Conservation (phyloP, 83 land plant genomes). For the Thuja plicata region DNA sequence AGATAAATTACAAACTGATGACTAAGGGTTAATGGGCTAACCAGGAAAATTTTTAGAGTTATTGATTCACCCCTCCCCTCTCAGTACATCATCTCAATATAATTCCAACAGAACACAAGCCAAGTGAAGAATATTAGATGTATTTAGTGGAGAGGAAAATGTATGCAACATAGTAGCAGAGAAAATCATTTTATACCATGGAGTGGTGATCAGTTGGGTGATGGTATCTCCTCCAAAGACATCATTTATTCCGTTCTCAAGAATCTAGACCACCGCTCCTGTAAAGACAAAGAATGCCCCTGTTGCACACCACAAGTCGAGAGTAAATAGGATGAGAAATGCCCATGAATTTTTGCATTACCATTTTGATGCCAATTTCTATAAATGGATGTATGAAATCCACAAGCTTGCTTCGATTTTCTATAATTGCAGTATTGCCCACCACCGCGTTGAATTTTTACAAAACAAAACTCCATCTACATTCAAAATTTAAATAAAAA, state of each 20-base stretch:
- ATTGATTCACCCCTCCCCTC: no score
- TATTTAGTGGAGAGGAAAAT: neutral
- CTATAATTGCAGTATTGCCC: constrained; percentile 65
- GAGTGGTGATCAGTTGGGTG: neutral
- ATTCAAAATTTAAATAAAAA: neutral
- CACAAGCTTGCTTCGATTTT: constrained; percentile 48
- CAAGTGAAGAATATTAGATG: no score
- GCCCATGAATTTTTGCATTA: constrained; percentile 58
- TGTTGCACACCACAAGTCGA: constrained; percentile 43
- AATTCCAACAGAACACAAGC: neutral
- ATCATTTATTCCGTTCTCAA: no score
- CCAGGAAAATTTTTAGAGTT: no score
- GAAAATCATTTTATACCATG: constrained; percentile 24
- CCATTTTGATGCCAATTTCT: constrained; percentile 56
- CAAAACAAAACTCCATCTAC: neutral
- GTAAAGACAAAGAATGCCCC: no score
- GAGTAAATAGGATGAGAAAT: constrained; percentile 57
- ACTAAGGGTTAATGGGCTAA: no score
- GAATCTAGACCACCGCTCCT: no score
- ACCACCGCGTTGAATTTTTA: constrained; percentile 78
- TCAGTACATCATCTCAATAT: no score
- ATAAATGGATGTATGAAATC: constrained; percentile 73
- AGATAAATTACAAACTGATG: no score
- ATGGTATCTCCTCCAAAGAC: no score
- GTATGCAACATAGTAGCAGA: neutral